Evolutionary conservation across 495 filamentous ascomycete genomes (phyloP), one percentile per base, ranked within the genome.

Genomic region (Aspergillus affinis): DNA sequence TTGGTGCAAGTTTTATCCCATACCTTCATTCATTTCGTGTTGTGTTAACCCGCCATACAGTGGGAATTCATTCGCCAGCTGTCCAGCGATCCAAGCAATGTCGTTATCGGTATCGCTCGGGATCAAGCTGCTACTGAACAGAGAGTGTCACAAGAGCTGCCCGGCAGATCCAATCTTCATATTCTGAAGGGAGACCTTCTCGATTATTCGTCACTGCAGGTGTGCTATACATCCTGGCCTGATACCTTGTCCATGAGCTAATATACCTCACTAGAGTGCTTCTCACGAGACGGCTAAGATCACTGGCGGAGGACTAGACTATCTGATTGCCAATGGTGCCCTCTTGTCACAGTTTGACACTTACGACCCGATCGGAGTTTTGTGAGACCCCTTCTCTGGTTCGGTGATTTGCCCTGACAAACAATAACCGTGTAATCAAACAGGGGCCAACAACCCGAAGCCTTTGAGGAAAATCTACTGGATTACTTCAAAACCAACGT

Each of bases 151-250:
- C 19, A 68, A 19, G 66, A 72, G 46, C 67, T 77, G 48, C 64
- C 65, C 15, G 32, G 60, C n/a, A 70, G 73, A 7, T 18, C 65
- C 53, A 82, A 81, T 23, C 61, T 82, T 32, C 75, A 80, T 58
- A 74, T 83, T 54, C 18, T 81, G 47, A 61, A 79, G 19, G 78
- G 64, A n/a, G 77, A 84, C 58, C 52, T 78, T 20, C 67, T 57
- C 2, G 67, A 80, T 47, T 68, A 70, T 45, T 65, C 69, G 13
- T 68, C 69, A 13, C 55, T 82, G 32, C 9, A 74, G 76, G 21
- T 29, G 48, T 18, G 55, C 23, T 26, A 26, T 26, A 26, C 23
- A 26, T 26, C 54, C 2, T 65, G 8, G 6, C 2, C 6, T 32
- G 23, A 26, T 26, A 32, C 29, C 29, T 1, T 32, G 3, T 8